These are phyloP conservation scores for Bruguiera hainesii DNA, from an alignment of 441 rosid species.

Conservation along the genomic window DNA sequence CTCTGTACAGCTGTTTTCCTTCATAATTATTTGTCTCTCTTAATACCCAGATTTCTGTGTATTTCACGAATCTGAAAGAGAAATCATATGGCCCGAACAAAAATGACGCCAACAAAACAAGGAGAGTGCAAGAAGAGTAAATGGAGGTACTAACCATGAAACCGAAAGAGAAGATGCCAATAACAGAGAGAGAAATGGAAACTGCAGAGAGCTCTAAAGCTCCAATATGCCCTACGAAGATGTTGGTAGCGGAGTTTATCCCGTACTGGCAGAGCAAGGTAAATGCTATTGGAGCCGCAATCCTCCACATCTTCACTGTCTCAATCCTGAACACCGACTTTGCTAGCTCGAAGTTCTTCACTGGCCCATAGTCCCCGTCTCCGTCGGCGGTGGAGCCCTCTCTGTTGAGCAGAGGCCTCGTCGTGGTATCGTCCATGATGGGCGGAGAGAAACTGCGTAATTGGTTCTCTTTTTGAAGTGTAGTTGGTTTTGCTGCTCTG, in stretches of 20 bases:
- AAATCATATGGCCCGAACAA: too few species aligned
- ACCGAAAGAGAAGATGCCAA: constrained; percentile 66
- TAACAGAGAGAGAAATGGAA: constrained; percentile 54
- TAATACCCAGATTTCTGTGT: too few species aligned
- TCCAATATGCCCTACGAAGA: constrained; percentile 71
- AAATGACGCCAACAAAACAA: too few species aligned
- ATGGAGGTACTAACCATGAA: constrained; percentile 39
- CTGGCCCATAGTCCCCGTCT: constrained; percentile 39
- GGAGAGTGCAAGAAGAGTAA: neutral
- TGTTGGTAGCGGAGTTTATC: constrained; percentile 48
- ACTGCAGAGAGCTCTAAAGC: constrained; percentile 69
- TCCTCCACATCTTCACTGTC: constrained; percentile 57
- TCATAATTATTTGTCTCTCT: too few species aligned
- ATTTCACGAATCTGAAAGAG: too few species aligned
- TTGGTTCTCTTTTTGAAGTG: too few species aligned
- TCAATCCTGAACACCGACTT: constrained; percentile 44
- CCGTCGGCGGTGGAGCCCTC: constrained; percentile 22
- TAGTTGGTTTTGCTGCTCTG: neutral
- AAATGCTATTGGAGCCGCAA: constrained; percentile 61
- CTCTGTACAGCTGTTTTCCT: too few species aligned
- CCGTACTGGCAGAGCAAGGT: constrained; percentile 51
- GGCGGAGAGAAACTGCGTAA: too few species aligned
- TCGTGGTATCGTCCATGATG: constrained; percentile 29
- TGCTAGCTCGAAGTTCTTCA: constrained; percentile 35
- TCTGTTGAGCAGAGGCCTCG: neutral